Evolutionary conservation across 2,329 filamentous ascomycete species (phyloP), one percentile per base, ranked within the genome.

Genomic region (Venturia pyrina): DNA sequence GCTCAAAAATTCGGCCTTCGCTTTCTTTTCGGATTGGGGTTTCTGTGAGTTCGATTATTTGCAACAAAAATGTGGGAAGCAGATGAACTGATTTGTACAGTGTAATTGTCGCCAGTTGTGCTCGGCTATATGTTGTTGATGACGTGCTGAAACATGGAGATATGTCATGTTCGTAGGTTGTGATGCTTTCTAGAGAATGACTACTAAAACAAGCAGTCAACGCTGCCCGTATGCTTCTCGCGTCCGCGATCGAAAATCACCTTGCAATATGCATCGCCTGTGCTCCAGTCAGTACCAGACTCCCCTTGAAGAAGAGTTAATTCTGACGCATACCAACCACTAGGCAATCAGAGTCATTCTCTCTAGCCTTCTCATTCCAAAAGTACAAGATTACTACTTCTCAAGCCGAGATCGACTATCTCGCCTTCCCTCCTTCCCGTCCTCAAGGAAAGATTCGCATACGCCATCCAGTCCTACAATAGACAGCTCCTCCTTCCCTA

Each of bases 241-340:
- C 73, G 69, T 71, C 71, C 24, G 72, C 73, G 4, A 67, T 75
- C n/a, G 75, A 76, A 67, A 76, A 75, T 66, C 74, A 76, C 68
- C 67, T 75, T 48, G 74, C 74, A 44, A 71, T 76, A 56, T 70
- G 75, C 62, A 74, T 75, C 56, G 71, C 74, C 34, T 76, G 74
- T 64, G 72, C 73, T 1, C 74, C 74, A 10, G 71, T 68, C 66
- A 72, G 75, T 53, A 21, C 15, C 32, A 28, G 2, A 5, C 15
- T 17, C 0, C n/a, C 19, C 13, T 59, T 37, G 15, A 8, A 1
- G 5, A n/a, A 34, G 17, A 37, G 8, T 19, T 2, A 5, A 2
- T 10, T n/a, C 53, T 59, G n/a, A 34, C 17, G 37, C 32, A n/a
- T 6, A 59, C 28, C 50, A 15, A 59, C 24, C 15, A n/a, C 17